These are phyloP conservation scores for Microdochium paspali DNA, from an alignment of 2,329 filamentous ascomycete species.

Conservation along the genomic window DNA sequence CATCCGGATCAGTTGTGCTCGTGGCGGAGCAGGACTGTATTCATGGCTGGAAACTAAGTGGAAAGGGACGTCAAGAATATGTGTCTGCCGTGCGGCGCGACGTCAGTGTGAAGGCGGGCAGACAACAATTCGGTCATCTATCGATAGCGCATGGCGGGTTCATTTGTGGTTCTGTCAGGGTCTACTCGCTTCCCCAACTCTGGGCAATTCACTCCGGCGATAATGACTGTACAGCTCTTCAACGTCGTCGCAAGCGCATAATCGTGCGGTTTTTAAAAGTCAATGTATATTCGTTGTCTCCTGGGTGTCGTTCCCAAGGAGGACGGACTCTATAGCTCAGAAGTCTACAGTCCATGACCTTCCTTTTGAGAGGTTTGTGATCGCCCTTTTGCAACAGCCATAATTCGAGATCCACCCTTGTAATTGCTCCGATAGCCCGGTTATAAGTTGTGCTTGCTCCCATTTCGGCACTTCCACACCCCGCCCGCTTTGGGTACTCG, in stretches of 20 bases:
- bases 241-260: neutral
- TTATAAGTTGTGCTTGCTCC: conserved; percentile 14
- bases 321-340: too few species aligned
- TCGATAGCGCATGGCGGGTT: neutral
- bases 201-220: too few species aligned
- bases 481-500: conserved; percentile 23
- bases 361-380: neutral
- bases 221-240: neutral
- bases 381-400: neutral
- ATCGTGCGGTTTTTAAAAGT: neutral
- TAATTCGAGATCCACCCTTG: conserved; percentile 15
- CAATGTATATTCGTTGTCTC: too few species aligned
- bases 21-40: neutral
- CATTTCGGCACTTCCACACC: conserved; percentile 22
- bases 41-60: neutral
- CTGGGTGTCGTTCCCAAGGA: too few species aligned
- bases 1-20: conserved; percentile 12
- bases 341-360: neutral
- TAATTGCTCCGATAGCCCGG: conserved; percentile 19
- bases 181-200: too few species aligned
- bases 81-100: neutral
- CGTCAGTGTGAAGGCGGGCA: neutral
- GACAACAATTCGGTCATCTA: neutral
- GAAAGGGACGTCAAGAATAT: neutral
- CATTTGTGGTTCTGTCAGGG: neutral